Base-by-base conservation (phyloP, 768 basidiomycete genomes). In the Xerocomellus intermedius region DNA sequence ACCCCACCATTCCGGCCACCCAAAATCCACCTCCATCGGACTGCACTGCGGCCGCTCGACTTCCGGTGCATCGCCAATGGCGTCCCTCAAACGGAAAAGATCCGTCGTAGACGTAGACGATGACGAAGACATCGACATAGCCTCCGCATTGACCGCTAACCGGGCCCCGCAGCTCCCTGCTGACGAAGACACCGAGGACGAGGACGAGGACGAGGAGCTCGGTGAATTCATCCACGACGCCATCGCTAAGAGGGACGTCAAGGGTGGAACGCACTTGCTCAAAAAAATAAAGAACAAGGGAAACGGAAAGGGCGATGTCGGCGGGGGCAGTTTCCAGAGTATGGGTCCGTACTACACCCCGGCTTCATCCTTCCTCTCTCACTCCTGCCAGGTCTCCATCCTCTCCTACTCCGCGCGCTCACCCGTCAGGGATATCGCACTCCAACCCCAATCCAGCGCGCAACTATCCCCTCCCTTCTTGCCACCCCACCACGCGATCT, bases 401-500 rank as follows among this genome's bases (percentile, higher is more conserved):
- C 94, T 0, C 83, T 84, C 26, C 75, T 98, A 2, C 79, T 98
- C 21, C 85, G 92, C 48, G 87, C 93, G 2, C 75, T 98, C 37
- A 87, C 89, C 2, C 78, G 95, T n/a, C 88, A 96, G 65, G 96
- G 96, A 17, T 98, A 92, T 72, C 87, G 91, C 35, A 89, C 86
- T 42, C 97, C 97, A 14, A 99, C 97, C 0, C 97, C 97, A 0
- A 98, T 99, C 47, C 97, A 99, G 71, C 85, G 96, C 7, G 80
- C 89, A 22, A 77, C 94, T 3, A 91, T 99, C 42, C 97, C 97
- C 7, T 77, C 86, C 19, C 82, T 97, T 39, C 82, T 98, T 37
- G 72, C 87, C 13, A 84, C 81, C 39, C 94, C 95, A 38, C 93
- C 94, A 9, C 79, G 90, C 49, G 95, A 97, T 73, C 84, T 99